A percentile compares a stretch with the other conserved stretches of the same genome.
These are phyloP conservation scores for Skeletonema menzelii DNA, from an alignment of 108 stramenopile genomes.

Conservation along the genomic window DNA sequence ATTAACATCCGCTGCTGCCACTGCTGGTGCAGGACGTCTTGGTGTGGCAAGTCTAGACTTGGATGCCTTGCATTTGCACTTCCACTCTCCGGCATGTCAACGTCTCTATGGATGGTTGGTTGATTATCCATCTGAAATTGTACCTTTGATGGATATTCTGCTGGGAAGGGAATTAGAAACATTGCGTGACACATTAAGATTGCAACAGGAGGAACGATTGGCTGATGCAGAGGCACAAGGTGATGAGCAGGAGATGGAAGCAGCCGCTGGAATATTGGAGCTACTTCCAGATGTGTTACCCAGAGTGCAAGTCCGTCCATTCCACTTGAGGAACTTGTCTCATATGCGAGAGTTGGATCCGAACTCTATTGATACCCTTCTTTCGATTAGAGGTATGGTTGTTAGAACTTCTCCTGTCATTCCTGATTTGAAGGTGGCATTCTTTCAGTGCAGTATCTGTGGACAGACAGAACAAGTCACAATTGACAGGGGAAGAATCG, in stretches of 20 bases:
- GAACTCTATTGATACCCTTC: conserved; percentile 88
- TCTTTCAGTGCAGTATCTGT: conserved; percentile 93
- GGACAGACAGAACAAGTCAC: conserved; percentile 74
- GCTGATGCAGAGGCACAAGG: conserved; percentile 40
- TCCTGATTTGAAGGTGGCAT: conserved; percentile 96
- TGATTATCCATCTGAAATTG: conserved; percentile 93
- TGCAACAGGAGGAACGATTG: conserved; percentile 30
- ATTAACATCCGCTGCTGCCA: conserved; percentile 25
- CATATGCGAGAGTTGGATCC: conserved; percentile 95
- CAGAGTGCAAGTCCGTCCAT: conserved; percentile 91
- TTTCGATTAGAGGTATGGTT: conserved; percentile 95
- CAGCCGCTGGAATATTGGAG: conserved; percentile 24
- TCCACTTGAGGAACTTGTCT: conserved; percentile 77
- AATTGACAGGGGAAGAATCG: conserved; percentile 94
- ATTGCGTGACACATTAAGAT: conserved; percentile 31
- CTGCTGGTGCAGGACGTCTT: conserved; percentile 18
- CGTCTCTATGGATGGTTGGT: conserved; percentile 92
- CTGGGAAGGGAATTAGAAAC: conserved; percentile 67
- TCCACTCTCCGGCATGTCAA: conserved; percentile 79
- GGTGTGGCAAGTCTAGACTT: conserved; percentile 80
- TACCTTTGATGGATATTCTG: conserved; percentile 94
- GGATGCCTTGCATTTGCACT: conserved; percentile 91
- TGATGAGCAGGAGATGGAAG: conserved; percentile 20
- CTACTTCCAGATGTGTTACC: conserved; percentile 49
- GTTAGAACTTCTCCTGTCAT: conserved; percentile 93